phyloP scores from a whole-genome alignment of 2,329 filamentous ascomycete genomes.

The Penicillium corylophilum region DNA sequence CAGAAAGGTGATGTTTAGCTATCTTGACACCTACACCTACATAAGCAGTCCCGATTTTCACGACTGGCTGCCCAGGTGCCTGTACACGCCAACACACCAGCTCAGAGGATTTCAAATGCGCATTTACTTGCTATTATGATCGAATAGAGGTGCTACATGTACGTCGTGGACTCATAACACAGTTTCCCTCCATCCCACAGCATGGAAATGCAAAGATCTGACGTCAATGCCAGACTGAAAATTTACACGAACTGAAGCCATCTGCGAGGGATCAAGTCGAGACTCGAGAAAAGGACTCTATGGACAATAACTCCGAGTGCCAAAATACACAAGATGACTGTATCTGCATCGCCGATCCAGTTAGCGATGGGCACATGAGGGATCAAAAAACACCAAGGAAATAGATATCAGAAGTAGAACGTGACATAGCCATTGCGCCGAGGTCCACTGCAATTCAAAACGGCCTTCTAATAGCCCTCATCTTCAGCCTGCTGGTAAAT shows the following conservation, averaged over 20 bases:
- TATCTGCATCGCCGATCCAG: conserved; percentile 28
- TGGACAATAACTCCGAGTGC: conserved; percentile 17
- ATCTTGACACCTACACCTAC: no score
- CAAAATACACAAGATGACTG: conserved; percentile 18
- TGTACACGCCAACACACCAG: no score
- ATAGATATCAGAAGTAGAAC: conserved; percentile 12
- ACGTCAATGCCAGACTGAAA: neutral
- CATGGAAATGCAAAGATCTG: neutral
- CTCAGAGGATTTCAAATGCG: no score
- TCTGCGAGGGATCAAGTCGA: neutral
- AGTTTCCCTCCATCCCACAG: no score
- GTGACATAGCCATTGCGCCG: conserved; percentile 10
- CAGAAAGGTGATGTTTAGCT: no score
- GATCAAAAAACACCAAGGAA: conserved; percentile 12
- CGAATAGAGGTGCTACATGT: no score
- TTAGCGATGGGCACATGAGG: conserved; percentile 29
- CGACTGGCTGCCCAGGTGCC: no score
- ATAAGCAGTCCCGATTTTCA: no score
- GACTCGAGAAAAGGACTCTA: conserved; percentile 17
- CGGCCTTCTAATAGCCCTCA: conserved; percentile 49
- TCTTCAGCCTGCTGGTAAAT: conserved; percentile 79
- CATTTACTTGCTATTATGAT: no score
- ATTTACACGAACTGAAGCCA: neutral
- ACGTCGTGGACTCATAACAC: no score
- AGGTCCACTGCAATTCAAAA: neutral